Percentiles rank a stretch among this genome's conserved stretches.
phyloP scores from a whole-genome alignment of 805 yeast genomes.

The Candida sphagnicola region DNA sequence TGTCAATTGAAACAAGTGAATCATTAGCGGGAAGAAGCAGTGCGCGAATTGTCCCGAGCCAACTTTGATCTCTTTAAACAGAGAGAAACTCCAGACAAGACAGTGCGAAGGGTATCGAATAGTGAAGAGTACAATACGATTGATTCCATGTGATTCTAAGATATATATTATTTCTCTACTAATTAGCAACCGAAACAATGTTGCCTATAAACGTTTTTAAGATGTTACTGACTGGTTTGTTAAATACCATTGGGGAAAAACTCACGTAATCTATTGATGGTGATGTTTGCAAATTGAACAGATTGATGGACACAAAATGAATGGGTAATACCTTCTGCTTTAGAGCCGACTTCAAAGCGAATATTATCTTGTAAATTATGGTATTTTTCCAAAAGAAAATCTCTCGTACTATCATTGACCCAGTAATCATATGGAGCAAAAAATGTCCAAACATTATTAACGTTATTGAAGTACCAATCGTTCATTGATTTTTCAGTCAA shows the following conservation, averaged over 20 bases:
- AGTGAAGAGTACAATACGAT: no score
- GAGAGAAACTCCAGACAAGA: no score
- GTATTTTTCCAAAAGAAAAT: slow-evolving; percentile 36
- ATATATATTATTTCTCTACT: no score
- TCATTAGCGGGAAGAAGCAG: no score
- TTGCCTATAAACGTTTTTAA: neutral
- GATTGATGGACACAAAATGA: slow-evolving; percentile 61
- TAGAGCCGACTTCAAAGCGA: slow-evolving; percentile 27
- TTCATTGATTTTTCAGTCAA: slow-evolving; percentile 48
- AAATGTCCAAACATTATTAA: slow-evolving; percentile 46
- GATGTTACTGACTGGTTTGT: neutral
- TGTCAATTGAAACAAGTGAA: no score
- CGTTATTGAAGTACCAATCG: slow-evolving; percentile 36
- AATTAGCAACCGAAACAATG: no score
- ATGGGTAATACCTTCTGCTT: slow-evolving; percentile 43
- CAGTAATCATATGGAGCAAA: slow-evolving; percentile 64
- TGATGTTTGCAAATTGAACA: slow-evolving; percentile 44
- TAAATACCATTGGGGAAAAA: slow-evolving; percentile 2
- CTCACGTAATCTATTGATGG: slow-evolving; percentile 15
- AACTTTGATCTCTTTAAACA: no score
- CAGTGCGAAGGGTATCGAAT: no score
- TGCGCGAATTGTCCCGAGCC: no score
- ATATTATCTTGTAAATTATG: slow-evolving; percentile 20
- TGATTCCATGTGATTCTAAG: no score
- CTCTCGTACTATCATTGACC: slow-evolving; percentile 54